Evolutionary conservation across 2,329 filamentous ascomycete genomes (phyloP), one percentile per base, ranked within the genome.

Genomic region (Pseudogymnoascus sp.): DNA sequence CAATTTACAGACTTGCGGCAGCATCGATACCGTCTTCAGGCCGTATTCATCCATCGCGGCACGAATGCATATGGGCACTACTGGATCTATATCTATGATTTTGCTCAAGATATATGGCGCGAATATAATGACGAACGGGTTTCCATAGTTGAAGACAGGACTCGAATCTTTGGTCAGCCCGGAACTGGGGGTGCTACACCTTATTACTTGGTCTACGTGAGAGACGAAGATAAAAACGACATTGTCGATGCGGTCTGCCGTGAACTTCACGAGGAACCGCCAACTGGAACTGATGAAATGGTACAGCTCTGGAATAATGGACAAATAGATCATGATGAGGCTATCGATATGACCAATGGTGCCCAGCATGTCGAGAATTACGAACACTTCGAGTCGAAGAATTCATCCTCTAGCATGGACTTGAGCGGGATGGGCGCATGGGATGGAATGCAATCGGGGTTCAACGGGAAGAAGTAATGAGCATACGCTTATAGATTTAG

Each of bases 1-100:
- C 81, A 88, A 61, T 93, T 92, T 70, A 79, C 80, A 3, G 81
- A 84, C 61, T 82, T 87, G 70, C 81, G 82, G 47, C 78, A 85
- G 26, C 79, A 90, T 56, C 84, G 87, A 10, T 99, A 97, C 74
- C 86, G 86, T 13, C 83, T 99, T 4, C 93, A 97, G 69, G 91
- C 93, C 0, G 89, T 97, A 33, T 96, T 99, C 71, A 93, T 96
- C 70, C 95, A 99, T 73, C 87, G 89, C 19, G 90, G 90, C 33
- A 81, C 68, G 29, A 81, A 87, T 42, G 82, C 81, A 50, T 87
- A 87, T 53, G 95, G 95, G 0, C 95, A 99, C 75, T 99, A 97
- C 77, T 97, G 91, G 88, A 91, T 97, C 50, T 97, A 93, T 53
- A 96, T 99, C 67, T 90, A 87, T 71, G 95, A 97, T 76, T 96